Evolutionary conservation across 2,329 filamentous ascomycete species (phyloP).

Genomic region (Corniculantispora saksenae): DNA sequence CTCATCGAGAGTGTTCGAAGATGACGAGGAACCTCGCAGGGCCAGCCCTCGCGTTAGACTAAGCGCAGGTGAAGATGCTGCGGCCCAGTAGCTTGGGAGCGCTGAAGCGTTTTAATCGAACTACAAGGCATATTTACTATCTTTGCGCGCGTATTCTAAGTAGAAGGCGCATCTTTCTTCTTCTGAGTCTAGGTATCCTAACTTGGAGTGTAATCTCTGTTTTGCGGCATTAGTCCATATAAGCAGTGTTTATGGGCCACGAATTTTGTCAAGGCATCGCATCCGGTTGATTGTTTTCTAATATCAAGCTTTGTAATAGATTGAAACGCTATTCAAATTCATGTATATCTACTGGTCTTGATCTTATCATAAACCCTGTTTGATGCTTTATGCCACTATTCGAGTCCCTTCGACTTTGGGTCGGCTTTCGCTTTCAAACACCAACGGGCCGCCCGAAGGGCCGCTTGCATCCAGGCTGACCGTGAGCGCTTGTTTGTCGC

Average conservation of each 20-base stretch:
- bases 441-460: slow-evolving; percentile 63
- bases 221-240: not conserved
- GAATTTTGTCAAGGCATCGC: not conserved
- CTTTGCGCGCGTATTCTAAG: not conserved
- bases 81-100: not conserved
- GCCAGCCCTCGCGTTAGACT: slow-evolving; percentile 28
- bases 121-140: not conserved
- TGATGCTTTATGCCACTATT: slow-evolving; percentile 9
- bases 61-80: slow-evolving; percentile 22
- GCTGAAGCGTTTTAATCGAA: not conserved
- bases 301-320: slow-evolving; percentile 4
- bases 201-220: not conserved
- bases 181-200: not conserved
- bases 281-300: not conserved
- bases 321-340: not conserved
- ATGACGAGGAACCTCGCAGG: slow-evolving; percentile 47
- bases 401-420: not conserved
- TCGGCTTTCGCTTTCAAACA: slow-evolving; percentile 60
- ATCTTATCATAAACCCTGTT: not conserved
- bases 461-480: slow-evolving; percentile 70
- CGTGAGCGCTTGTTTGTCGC: slow-evolving; percentile 70
- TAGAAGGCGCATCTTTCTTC: not conserved
- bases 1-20: slow-evolving; percentile 47
- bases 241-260: not conserved
- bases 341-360: not conserved